phyloP scores from a whole-genome alignment of 2,329 filamentous ascomycete genomes.

The Penicillium sclerotigenum region DNA sequence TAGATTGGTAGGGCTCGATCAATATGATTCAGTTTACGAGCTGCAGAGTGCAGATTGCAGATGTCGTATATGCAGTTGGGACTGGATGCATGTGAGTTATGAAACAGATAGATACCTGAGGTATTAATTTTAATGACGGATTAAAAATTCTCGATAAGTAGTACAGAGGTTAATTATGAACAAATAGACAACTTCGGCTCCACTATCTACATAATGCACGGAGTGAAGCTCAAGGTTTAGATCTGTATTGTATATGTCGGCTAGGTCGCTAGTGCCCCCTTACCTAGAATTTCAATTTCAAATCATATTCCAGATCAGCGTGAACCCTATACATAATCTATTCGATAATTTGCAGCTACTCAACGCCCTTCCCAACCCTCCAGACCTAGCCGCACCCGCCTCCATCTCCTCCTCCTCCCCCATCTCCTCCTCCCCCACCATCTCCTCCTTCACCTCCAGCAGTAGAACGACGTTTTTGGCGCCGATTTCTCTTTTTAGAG shows the following conservation, averaged over 20 bases:
- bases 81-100: not conserved
- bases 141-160: not conserved
- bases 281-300: not conserved
- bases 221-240: not conserved
- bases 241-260: not conserved
- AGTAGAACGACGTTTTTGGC: too few species aligned
- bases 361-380: not conserved
- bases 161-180: too few species aligned
- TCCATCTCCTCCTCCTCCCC: not conserved
- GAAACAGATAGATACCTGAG: not conserved
- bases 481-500: not conserved
- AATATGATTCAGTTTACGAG: not conserved
- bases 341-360: not conserved
- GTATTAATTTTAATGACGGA: not conserved
- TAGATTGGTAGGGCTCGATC: conserved; percentile 11
- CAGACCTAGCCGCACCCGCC: conserved; percentile 2
- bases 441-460: not conserved
- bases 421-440: not conserved
- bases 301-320: not conserved
- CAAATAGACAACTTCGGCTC: not conserved
- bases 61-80: not conserved
- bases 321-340: not conserved
- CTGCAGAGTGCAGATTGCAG: not conserved
- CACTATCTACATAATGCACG: not conserved
- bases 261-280: not conserved